These are phyloP conservation scores for Paraphoma chrysanthemicola DNA, from an alignment of 2,329 filamentous ascomycete species.

Conservation along the genomic window DNA sequence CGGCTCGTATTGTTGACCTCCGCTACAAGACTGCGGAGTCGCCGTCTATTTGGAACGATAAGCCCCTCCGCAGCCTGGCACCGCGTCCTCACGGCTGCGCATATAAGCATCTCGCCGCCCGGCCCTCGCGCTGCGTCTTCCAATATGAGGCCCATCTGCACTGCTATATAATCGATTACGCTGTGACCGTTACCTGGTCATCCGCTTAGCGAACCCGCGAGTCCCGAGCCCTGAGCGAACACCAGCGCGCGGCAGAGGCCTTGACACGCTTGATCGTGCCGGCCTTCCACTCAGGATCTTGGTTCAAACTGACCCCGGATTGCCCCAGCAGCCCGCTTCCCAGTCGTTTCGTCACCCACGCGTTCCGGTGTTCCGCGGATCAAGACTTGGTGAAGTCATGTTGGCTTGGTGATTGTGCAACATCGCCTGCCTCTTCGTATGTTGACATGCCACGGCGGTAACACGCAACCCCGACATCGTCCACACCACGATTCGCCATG, in stretches of 20 bases:
- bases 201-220: constrained; percentile 1
- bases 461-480: not conserved
- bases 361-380: constrained; percentile 2
- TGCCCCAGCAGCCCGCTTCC: not conserved
- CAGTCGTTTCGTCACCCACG: not conserved
- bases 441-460: constrained; percentile 23
- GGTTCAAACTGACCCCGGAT: not conserved
- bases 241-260: not conserved
- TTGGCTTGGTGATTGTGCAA: constrained; percentile 35
- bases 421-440: constrained; percentile 11
- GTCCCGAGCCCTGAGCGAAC: not conserved
- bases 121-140: constrained; percentile 3
- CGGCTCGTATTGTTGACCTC: constrained; percentile 7
- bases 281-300: not conserved
- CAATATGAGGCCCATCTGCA: not conserved
- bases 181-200: constrained; percentile 8
- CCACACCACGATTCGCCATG: constrained; percentile 11
- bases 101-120: constrained; percentile 13
- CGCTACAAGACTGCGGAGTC: constrained; percentile 42
- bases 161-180: constrained; percentile 14
- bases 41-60: constrained; percentile 6
- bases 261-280: not conserved
- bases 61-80: constrained; percentile 6
- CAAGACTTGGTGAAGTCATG: constrained; percentile 14
- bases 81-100: constrained; percentile 1